phyloP scores from a whole-genome alignment of 2,329 filamentous ascomycete species.

The Calonectria pseudoreteaudii region DNA sequence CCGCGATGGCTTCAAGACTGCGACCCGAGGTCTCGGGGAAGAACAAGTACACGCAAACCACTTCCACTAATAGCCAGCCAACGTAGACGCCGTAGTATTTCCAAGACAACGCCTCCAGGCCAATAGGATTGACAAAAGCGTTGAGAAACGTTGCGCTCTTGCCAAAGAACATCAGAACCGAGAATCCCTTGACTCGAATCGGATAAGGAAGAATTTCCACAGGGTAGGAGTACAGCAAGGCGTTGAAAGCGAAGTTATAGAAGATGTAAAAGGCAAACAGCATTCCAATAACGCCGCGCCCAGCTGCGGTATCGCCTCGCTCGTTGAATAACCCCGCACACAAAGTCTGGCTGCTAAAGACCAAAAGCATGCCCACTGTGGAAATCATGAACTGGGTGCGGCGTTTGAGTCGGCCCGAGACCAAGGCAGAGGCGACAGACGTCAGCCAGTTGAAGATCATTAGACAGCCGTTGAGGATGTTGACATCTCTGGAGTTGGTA shows the following conservation, averaged over 20 bases:
- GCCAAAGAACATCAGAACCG: slow-evolving; percentile 33
- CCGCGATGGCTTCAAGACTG: neutral
- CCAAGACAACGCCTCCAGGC: slow-evolving; percentile 19
- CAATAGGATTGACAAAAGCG: slow-evolving; percentile 23
- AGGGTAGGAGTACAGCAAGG: slow-evolving; percentile 29
- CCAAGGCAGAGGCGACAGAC: slow-evolving; percentile 26
- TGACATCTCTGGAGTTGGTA: slow-evolving; percentile 10
- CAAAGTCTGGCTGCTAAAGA: slow-evolving; percentile 30
- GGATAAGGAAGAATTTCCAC: slow-evolving; percentile 30
- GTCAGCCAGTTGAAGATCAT: slow-evolving; percentile 40
- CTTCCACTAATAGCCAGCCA: slow-evolving; percentile 18
- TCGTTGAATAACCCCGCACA: slow-evolving; percentile 32
- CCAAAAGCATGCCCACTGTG: slow-evolving; percentile 25
- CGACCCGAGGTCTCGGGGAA: slow-evolving; percentile 23
- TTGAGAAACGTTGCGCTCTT: slow-evolving; percentile 23
- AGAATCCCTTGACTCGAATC: slow-evolving; percentile 31
- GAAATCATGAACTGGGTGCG: slow-evolving; percentile 35
- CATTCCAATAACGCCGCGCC: slow-evolving; percentile 22
- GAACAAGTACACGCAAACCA: slow-evolving; percentile 13
- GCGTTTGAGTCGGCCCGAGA: slow-evolving; percentile 27
- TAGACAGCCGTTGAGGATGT: slow-evolving; percentile 34
- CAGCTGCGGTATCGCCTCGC: slow-evolving; percentile 15
- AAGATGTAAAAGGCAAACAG: slow-evolving; percentile 32
- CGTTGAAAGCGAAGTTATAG: slow-evolving; percentile 36
- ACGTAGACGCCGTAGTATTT: slow-evolving; percentile 25